Base-by-base conservation (phyloP, 495 filamentous ascomycete genomes). In the Hyphodiscus hymeniophilus region DNA sequence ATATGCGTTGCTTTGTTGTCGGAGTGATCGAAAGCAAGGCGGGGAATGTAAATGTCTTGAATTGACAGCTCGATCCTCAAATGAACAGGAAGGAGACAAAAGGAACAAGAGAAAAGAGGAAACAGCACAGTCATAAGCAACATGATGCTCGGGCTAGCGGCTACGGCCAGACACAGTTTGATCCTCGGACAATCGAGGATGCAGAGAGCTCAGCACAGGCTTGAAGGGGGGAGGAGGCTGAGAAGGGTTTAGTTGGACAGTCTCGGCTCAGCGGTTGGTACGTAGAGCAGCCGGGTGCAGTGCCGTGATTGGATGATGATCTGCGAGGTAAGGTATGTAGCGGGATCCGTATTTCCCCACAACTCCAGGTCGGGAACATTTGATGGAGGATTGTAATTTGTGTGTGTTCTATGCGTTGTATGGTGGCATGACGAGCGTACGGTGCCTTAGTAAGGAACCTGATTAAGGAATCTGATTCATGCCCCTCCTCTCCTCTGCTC, bases 121-220 rank as follows among this genome's bases (percentile, higher is more conserved):
- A 39, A 48, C 12, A 28, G 35, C 35, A 38, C 15, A 22, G 31
- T 51, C 48, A 51, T 42, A 51, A 47, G 43, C 42, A 45, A 40
- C 21, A 36, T 2, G 20, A 28, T 7, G 7, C 36, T 46, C 50
- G 50, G 50, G 28, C 50, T 52, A 52, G 42, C 42, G 43, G 50
- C 15, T 20, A 30, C n/a, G 16, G 1, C 16, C 30, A 34, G 33
- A n/a, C 12, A 23, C 13, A 6, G 10, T 3, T 15, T 30, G 41
- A 43, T 30, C 41, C 41, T 28, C 22, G 41, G 41, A 13, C 23
- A 12, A 43, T 28, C 2, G 41, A 43, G 23, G 6, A 40, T 38
- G 11, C 35, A 40, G 38, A 21, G 12, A 22, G 26, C 33, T 36
- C 33, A 17, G 12, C 6, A 5, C 3, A 13, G 4, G 13, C 15